Percentiles rank a stretch among this genome's conserved stretches.
Conservation (phyloP, 768 basidiomycete genomes). For the Suillus alpinus region DNA sequence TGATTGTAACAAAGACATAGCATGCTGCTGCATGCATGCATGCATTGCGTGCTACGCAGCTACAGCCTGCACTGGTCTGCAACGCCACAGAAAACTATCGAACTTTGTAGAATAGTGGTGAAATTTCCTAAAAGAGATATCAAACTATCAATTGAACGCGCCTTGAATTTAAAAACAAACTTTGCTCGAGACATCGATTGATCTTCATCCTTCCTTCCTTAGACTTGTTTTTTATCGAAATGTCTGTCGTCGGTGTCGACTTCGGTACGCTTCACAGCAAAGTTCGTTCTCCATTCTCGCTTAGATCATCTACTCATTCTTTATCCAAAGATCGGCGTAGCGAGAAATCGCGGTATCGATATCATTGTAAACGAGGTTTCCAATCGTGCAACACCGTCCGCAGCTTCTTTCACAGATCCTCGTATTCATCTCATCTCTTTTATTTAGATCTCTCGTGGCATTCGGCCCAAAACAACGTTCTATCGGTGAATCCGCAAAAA, state of each 20-base stretch:
- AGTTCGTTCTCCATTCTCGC: slow-evolving; percentile 38
- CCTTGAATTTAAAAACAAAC: slow-evolving; percentile 11
- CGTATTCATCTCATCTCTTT: background rate
- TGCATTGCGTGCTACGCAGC: too few species aligned
- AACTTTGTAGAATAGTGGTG: slow-evolving; percentile 2
- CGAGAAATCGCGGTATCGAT: slow-evolving; percentile 94
- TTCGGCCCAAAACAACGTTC: slow-evolving; percentile 89
- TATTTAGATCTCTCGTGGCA: slow-evolving; percentile 81
- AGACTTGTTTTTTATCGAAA: slow-evolving; percentile 27
- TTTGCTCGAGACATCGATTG: too few species aligned
- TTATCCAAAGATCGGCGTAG: slow-evolving; percentile 79
- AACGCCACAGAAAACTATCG: background rate
- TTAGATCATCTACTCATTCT: slow-evolving; percentile 1
- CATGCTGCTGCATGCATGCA: too few species aligned
- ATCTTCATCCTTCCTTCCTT: background rate
- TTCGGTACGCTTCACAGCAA: slow-evolving; percentile 89
- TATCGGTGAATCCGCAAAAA: slow-evolving; percentile 95
- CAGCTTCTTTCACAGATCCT: slow-evolving; percentile 12
- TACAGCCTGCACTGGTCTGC: too few species aligned
- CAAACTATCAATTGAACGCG: background rate
- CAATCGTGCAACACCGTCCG: slow-evolving; percentile 94
- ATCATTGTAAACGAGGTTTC: slow-evolving; percentile 98
- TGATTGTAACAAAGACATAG: too few species aligned
- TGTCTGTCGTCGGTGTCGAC: slow-evolving; percentile 96
- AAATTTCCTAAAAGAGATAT: background rate